These are phyloP conservation scores for Flaveria floridana DNA, from an alignment of 140 eudicot genomes.

Conservation along the genomic window DNA sequence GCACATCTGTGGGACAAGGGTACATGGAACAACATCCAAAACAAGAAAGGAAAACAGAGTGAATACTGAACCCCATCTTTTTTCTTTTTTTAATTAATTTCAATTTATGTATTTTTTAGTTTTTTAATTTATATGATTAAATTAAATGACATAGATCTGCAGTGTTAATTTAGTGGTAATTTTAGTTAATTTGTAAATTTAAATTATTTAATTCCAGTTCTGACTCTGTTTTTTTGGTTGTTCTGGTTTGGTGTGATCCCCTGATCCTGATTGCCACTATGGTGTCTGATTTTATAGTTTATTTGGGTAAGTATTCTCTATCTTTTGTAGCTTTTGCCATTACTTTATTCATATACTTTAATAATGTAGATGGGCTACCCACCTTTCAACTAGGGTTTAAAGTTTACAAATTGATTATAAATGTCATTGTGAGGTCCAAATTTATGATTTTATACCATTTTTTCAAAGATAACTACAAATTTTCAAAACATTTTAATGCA, in stretches of 20 bases:
- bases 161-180: constrained; percentile 34
- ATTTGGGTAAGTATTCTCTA: constrained; percentile 67
- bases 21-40: constrained; percentile 75
- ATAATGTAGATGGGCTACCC: constrained; percentile 19
- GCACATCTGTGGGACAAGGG: constrained; percentile 97
- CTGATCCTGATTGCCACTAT: constrained; percentile 41
- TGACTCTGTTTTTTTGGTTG: constrained; percentile 49
- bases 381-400: background rate
- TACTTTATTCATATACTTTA: background rate
- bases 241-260: constrained; percentile 53
- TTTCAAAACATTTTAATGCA: background rate
- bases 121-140: constrained; percentile 16
- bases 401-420: background rate
- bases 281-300: constrained; percentile 61
- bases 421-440: constrained; percentile 5
- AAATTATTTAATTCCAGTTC: constrained; percentile 31
- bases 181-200: constrained; percentile 29
- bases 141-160: constrained; percentile 56
- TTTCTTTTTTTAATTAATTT: constrained; percentile 1
- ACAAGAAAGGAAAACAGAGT: constrained; percentile 93
- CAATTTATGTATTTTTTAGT: background rate
- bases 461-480: background rate
- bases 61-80: constrained; percentile 21
- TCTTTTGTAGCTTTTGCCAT: constrained; percentile 9
- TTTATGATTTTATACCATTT: background rate